These are phyloP conservation scores for Sphaerulina populicola DNA, from an alignment of 2,329 filamentous ascomycete species.

Conservation along the genomic window DNA sequence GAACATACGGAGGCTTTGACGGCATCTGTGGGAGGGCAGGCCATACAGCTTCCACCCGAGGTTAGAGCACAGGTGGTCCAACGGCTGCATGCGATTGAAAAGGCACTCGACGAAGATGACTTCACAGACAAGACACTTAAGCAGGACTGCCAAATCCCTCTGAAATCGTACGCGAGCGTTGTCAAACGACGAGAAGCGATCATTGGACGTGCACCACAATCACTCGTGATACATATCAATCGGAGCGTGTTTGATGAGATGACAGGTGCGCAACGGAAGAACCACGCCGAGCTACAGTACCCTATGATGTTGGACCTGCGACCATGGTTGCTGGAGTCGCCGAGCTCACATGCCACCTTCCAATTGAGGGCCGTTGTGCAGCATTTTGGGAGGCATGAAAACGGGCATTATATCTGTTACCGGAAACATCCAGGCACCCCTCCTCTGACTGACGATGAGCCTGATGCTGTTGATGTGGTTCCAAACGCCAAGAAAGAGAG, in stretches of 20 bases:
- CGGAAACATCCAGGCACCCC: conserved; percentile 52
- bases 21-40: conserved; percentile 4
- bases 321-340: conserved; percentile 64
- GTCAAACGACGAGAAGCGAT: conserved; percentile 88
- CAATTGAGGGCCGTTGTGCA: conserved; percentile 60
- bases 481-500: conserved; percentile 38
- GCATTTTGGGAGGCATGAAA: conserved; percentile 84
- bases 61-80: conserved; percentile 38
- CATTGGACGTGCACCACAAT: conserved; percentile 71
- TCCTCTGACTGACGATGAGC: conserved; percentile 23
- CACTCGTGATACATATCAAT: conserved; percentile 80
- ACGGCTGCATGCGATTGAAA: conserved; percentile 58
- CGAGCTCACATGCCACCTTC: conserved; percentile 13
- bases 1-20: neutral
- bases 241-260: conserved; percentile 81
- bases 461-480: conserved; percentile 11
- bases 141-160: conserved; percentile 40
- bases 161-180: conserved; percentile 61
- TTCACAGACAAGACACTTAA: conserved; percentile 54
- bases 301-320: conserved; percentile 66
- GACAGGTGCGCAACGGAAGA: conserved; percentile 74
- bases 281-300: conserved; percentile 69
- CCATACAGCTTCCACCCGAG: conserved; percentile 35
- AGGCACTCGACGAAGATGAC: conserved; percentile 68
- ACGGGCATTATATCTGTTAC: conserved; percentile 92